These are phyloP conservation scores for Combretum micranthum DNA, from an alignment of 345 rosid species.

Conservation along the genomic window DNA sequence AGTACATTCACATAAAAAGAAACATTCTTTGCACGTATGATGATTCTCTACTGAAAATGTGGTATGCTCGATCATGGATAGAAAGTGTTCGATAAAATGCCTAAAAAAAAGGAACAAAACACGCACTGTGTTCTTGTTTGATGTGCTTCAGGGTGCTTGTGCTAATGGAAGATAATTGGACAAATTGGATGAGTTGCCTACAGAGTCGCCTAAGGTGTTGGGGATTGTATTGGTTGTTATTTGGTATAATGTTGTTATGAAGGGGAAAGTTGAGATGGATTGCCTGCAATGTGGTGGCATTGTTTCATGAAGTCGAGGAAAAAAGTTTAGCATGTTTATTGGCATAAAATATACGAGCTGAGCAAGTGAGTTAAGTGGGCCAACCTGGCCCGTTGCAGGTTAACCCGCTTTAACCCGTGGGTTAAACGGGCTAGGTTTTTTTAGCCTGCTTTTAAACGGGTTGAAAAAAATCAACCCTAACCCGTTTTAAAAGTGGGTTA, in stretches of 20 bases:
- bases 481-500: no score
- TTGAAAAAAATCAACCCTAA: no score
- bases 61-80: constrained; percentile 62
- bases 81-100: constrained; percentile 79
- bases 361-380: no score
- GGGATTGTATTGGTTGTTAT: constrained; percentile 39
- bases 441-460: no score
- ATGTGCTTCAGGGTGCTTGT: constrained; percentile 49
- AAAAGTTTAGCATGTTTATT: constrained; percentile 41
- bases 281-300: constrained; percentile 30
- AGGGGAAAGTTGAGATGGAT: constrained; percentile 49
- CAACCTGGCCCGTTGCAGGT: no score
- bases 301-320: constrained; percentile 54
- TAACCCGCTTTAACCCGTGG: no score
- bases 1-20: constrained; percentile 53
- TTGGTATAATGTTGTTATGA: constrained; percentile 48
- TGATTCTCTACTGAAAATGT: constrained; percentile 36
- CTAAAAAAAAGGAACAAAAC: constrained; percentile 36
- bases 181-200: constrained; percentile 27
- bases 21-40: constrained; percentile 45
- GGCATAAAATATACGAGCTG: constrained; percentile 54
- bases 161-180: constrained; percentile 44
- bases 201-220: constrained; percentile 37
- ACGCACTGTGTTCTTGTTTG: constrained; percentile 55
- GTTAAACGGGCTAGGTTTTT: no score